Evolutionary conservation across 768 basidiomycete species (phyloP).

Genomic region (Rubroboletus satanas): DNA sequence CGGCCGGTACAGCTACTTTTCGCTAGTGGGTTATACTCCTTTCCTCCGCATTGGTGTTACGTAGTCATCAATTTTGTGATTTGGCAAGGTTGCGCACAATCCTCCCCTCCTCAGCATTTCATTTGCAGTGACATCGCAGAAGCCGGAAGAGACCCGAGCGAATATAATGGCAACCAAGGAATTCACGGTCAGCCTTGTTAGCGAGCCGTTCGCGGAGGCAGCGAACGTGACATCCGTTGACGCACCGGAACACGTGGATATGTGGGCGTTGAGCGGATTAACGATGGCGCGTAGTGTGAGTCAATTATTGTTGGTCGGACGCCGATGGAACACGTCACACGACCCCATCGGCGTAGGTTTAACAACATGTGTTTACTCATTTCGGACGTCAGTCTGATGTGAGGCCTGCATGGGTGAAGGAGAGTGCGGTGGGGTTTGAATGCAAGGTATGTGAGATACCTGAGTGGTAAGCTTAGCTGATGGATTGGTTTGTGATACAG

Average conservation of each 20-base stretch:
- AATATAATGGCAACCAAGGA: constrained; percentile 64
- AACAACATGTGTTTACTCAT: constrained; percentile 9
- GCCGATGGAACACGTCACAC: constrained; percentile 10
- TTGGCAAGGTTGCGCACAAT: constrained; percentile 47
- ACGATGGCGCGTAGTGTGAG: constrained; percentile 52
- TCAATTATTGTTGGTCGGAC: constrained; percentile 7
- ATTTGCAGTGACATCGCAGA: constrained; percentile 42
- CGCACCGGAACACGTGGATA: constrained; percentile 47
- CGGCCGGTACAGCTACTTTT: constrained; percentile 48
- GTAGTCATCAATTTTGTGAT: constrained; percentile 7
- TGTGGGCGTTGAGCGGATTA: constrained; percentile 61
- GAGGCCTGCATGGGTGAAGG: constrained; percentile 49
- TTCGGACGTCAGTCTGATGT: constrained; percentile 38
- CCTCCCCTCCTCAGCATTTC: constrained; percentile 67
- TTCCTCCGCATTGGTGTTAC: constrained; percentile 13
- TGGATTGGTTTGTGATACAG: constrained; percentile 32
- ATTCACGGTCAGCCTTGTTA: constrained; percentile 72
- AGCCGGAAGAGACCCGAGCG: constrained; percentile 57
- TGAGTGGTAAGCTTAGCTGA: not conserved
- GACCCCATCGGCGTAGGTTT: not conserved
- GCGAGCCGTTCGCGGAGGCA: constrained; percentile 57
- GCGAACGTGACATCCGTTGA: constrained; percentile 56
- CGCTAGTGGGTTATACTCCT: constrained; percentile 41
- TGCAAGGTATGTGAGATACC: constrained; percentile 47
- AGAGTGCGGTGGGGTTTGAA: constrained; percentile 59